These are phyloP conservation scores for Blepharisma stoltei DNA, from an alignment of 73 alveolate genomes.

Conservation along the genomic window DNA sequence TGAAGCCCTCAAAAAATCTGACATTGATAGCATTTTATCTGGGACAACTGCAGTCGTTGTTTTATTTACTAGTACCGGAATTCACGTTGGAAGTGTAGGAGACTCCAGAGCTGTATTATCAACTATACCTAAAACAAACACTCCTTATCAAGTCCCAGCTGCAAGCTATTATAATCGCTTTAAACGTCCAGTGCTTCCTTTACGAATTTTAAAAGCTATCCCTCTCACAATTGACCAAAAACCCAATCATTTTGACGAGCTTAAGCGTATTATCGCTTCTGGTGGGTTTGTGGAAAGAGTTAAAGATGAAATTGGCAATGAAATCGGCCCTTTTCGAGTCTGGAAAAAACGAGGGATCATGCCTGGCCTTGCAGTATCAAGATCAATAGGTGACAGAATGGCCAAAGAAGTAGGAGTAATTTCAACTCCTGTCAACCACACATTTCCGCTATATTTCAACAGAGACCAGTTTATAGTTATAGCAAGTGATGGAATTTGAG, in stretches of 20 bases:
- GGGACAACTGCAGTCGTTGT: slow-evolving; percentile 29
- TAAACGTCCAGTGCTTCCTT: slow-evolving; percentile 36
- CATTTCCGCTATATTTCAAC: not conserved
- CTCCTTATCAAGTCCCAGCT: not conserved
- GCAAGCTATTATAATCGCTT: not conserved
- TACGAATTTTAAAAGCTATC: slow-evolving; percentile 33
- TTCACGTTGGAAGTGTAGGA: slow-evolving; percentile 24
- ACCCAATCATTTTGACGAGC: slow-evolving; percentile 16
- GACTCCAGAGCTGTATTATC: slow-evolving; percentile 20
- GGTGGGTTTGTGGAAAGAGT: slow-evolving; percentile 13
- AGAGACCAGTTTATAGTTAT: slow-evolving; percentile 14
- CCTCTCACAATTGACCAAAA: slow-evolving; percentile 4
- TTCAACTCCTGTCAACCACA: not conserved
- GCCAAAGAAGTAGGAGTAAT: slow-evolving; percentile 22
- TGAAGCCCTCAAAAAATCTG: not conserved
- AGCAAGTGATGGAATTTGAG: slow-evolving; percentile 29
- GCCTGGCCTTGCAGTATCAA: slow-evolving; percentile 27
- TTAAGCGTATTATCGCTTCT: not conserved
- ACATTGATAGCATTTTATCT: not conserved
- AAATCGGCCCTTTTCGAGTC: slow-evolving; percentile 21
- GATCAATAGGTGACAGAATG: slow-evolving; percentile 25
- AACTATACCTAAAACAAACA: not conserved
- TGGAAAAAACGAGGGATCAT: not conserved
- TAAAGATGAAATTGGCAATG: slow-evolving; percentile 9
- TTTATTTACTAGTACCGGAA: not conserved